Percentiles rank a stretch among this genome's conserved stretches.
phyloP scores from a whole-genome alignment of 2,329 filamentous ascomycete species.

The Colletotrichum tamarilloi region DNA sequence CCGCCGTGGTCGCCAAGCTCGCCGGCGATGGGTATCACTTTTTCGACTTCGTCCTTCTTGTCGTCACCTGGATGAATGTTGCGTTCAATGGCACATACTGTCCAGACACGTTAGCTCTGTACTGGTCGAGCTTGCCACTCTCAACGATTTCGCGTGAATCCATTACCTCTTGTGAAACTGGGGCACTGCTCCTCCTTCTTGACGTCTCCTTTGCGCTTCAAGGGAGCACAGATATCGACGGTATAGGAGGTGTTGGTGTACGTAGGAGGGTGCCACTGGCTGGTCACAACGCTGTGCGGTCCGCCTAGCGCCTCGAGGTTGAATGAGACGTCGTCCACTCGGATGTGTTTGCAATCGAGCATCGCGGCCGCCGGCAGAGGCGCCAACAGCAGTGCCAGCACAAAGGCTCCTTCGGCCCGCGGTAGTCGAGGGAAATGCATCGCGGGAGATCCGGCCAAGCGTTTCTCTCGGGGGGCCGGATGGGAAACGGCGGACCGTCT shows the following conservation, averaged over 20 bases:
- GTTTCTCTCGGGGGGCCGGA: constrained; percentile 34
- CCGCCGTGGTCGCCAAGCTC: constrained; percentile 71
- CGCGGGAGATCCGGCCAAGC: not conserved
- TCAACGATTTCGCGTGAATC: not conserved
- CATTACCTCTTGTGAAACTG: constrained; percentile 74
- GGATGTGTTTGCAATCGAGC: constrained; percentile 72
- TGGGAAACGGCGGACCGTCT: constrained; percentile 10
- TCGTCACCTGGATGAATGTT: constrained; percentile 60
- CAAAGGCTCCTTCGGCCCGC: constrained; percentile 47
- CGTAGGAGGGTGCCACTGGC: constrained; percentile 61
- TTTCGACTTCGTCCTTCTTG: constrained; percentile 59
- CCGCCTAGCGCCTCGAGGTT: constrained; percentile 73
- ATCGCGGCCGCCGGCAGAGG: constrained; percentile 56
- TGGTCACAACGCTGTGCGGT: constrained; percentile 75
- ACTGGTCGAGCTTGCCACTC: not conserved
- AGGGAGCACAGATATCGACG: constrained; percentile 77
- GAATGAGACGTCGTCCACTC: constrained; percentile 69
- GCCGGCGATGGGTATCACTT: constrained; percentile 80
- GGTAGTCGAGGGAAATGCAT: constrained; percentile 37
- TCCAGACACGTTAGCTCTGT: constrained; percentile 12
- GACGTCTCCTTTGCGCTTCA: constrained; percentile 70
- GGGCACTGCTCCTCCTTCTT: constrained; percentile 72
- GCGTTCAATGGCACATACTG: constrained; percentile 81
- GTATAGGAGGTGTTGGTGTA: constrained; percentile 83
- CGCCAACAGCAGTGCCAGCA: constrained; percentile 50